Percentiles rank a stretch among this genome's conserved stretches.
Evolutionary conservation across 139 green algal species (phyloP).

Genomic region (Micromonas commoda): DNA sequence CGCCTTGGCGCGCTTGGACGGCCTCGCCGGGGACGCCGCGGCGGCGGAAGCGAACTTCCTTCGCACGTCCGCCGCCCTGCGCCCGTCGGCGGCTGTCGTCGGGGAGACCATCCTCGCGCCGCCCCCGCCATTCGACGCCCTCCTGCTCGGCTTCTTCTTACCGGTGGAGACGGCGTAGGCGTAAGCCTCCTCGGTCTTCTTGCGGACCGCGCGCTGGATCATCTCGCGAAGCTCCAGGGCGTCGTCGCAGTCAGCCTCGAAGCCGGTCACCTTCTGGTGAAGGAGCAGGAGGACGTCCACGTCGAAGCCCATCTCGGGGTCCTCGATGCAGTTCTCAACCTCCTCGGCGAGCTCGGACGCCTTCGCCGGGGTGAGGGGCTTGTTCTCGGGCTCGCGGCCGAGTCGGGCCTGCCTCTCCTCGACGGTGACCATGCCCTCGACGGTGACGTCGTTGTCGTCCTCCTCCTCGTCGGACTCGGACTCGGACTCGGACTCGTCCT

Average conservation of each 20-base stretch:
- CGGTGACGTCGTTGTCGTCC: neutral
- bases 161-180: too few species aligned
- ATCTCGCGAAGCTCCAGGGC: too few species aligned
- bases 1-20: neutral
- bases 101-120: neutral
- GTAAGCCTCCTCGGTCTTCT: too few species aligned
- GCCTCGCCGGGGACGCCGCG: neutral
- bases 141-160: neutral
- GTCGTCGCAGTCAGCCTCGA: neutral
- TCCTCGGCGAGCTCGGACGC: neutral
- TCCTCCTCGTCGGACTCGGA: neutral
- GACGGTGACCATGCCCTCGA: neutral
- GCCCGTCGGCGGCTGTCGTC: neutral
- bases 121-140: neutral
- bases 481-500: neutral
- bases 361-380: neutral
- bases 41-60: slow-evolving; percentile 3
- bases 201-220: too few species aligned
- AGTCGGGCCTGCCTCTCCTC: neutral
- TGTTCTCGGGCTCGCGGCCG: neutral
- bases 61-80: neutral
- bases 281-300: neutral
- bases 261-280: neutral
- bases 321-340: neutral
- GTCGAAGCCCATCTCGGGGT: neutral